Conservation (phyloP, 768 basidiomycete genomes). For the Lactarius sanguifluus region DNA sequence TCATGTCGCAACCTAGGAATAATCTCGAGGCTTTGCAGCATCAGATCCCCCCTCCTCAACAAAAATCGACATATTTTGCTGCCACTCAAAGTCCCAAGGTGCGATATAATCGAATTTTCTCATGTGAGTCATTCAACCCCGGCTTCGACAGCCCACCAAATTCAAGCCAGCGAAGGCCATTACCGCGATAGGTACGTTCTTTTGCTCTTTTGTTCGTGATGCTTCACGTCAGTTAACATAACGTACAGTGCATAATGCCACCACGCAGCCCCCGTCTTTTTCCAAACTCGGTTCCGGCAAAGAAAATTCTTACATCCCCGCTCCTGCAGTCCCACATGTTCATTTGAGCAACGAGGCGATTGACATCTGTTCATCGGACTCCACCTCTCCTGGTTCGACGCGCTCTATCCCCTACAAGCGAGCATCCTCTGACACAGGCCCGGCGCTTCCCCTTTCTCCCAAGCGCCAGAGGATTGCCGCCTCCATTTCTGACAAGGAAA, state of each 20-base stretch:
- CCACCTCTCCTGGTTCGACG: conserved; percentile 13
- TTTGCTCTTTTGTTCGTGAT: not conserved
- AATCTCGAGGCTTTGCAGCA: conserved; percentile 30
- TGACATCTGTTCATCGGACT: conserved; percentile 23
- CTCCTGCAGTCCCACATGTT: not conserved
- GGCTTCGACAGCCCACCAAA: conserved; percentile 20
- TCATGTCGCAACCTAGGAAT: conserved; percentile 30
- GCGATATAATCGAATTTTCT: not conserved
- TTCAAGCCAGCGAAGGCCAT: conserved; percentile 29
- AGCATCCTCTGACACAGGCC: conserved; percentile 8
- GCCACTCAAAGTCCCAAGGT: conserved; percentile 23
- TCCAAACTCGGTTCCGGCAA: conserved; percentile 23
- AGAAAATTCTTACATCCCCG: conserved; percentile 16
- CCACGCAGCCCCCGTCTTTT: conserved; percentile 15
- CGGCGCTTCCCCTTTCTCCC: conserved; percentile 4
- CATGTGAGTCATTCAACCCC: not conserved
- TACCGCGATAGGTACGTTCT: conserved; percentile 5
- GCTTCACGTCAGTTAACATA: not conserved
- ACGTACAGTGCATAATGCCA: not conserved
- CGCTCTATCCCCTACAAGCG: conserved; percentile 21
- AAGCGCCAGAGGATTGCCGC: conserved; percentile 18
- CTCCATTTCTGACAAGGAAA: conserved; percentile 17
- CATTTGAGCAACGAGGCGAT: conserved; percentile 21
- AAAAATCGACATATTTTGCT: conserved; percentile 20
- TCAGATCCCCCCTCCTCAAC: conserved; percentile 16